Conservation (phyloP, 805 yeast species). For the Candida ponderosae region DNA sequence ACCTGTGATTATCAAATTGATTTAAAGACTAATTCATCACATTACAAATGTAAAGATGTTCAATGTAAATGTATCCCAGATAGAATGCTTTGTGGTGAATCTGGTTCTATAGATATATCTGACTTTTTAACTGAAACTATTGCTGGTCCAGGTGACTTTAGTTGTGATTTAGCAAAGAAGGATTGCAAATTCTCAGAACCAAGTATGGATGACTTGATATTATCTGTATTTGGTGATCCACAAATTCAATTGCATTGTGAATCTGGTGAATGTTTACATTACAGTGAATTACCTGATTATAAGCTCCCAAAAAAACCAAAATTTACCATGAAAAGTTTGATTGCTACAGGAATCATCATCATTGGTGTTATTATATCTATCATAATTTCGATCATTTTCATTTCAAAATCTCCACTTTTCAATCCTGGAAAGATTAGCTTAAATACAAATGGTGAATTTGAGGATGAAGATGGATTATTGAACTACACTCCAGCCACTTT, state of each 20-base stretch:
- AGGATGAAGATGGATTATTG: slow-evolving; percentile 37
- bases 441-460: slow-evolving; percentile 21
- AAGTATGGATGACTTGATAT: slow-evolving; percentile 87
- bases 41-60: slow-evolving; percentile 69
- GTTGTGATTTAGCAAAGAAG: slow-evolving; percentile 58
- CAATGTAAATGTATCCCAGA: slow-evolving; percentile 90
- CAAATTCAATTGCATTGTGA: slow-evolving; percentile 72
- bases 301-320: slow-evolving; percentile 45
- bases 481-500: slow-evolving; percentile 60
- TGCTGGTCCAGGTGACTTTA: slow-evolving; percentile 86
- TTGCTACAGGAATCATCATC: slow-evolving; percentile 36
- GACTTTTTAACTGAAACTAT: slow-evolving; percentile 89
- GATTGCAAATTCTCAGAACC: slow-evolving; percentile 87
- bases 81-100: slow-evolving; percentile 87
- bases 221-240: slow-evolving; percentile 92
- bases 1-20: slow-evolving; percentile 69
- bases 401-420: slow-evolving; percentile 58
- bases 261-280: slow-evolving; percentile 89
- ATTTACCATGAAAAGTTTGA: slow-evolving; percentile 37
- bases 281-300: slow-evolving; percentile 90
- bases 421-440: slow-evolving; percentile 20
- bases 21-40: slow-evolving; percentile 53
- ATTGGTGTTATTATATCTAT: slow-evolving; percentile 30
- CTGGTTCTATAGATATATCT: slow-evolving; percentile 89
- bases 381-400: slow-evolving; percentile 34